Conservation (phyloP, 2,329 filamentous ascomycete species). For the Daldinia eschscholtzii region DNA sequence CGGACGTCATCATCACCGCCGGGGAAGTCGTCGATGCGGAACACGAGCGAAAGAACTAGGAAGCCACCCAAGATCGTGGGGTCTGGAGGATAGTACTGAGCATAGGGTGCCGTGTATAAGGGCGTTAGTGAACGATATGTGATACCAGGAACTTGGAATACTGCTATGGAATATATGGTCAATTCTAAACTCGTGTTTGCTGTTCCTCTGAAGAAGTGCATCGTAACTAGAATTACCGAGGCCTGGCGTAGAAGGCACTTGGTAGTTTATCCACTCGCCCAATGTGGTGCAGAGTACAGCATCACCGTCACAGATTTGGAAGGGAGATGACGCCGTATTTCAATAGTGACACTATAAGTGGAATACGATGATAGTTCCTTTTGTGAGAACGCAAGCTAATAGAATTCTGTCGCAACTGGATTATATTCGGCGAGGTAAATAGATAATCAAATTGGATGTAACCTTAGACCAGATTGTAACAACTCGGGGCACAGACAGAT, state of each 20-base stretch:
- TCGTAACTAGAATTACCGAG: not conserved
- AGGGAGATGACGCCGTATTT: not conserved
- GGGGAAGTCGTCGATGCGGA: slow-evolving; percentile 9
- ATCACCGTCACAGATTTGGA: too few relatives aligned
- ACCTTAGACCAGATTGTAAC: too few relatives aligned
- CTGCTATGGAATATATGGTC: slow-evolving; percentile 6
- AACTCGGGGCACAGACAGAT: not conserved
- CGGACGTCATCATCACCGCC: slow-evolving; percentile 9
- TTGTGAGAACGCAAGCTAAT: not conserved
- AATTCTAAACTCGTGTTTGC: not conserved
- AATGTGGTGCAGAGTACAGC: not conserved
- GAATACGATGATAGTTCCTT: not conserved
- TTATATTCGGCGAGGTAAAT: not conserved
- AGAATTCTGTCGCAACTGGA: not conserved
- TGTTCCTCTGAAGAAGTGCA: not conserved
- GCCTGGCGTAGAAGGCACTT: too few relatives aligned
- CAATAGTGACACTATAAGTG: not conserved
- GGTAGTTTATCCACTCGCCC: not conserved
- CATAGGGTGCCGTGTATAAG: not conserved
- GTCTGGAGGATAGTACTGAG: not conserved
- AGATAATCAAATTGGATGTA: not conserved
- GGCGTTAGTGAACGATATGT: not conserved
- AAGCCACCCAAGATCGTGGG: not conserved
- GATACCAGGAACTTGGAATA: not conserved
- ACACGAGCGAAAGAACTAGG: slow-evolving; percentile 11